Conservation (phyloP, 129 eudicot species). For the Saussurea involucrata region DNA sequence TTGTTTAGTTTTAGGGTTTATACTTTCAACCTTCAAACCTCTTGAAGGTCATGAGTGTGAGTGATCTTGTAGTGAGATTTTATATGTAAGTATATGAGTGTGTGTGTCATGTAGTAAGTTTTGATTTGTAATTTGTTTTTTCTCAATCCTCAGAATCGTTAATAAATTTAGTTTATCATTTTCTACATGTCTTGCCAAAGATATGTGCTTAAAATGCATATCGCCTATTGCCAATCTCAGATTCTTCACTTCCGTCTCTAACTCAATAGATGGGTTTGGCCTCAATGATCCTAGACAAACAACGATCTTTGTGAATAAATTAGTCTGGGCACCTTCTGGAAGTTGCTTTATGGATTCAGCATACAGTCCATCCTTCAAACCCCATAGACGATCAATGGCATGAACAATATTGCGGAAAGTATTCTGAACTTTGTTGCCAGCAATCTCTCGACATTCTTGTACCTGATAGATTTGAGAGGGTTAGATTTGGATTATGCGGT, state of each 20-base stretch:
- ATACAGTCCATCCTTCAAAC: slow-evolving; percentile 51
- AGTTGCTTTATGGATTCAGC: slow-evolving; percentile 40
- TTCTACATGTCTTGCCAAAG: slow-evolving; percentile 57
- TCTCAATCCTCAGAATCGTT: too few species aligned
- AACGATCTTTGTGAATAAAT: slow-evolving; percentile 10
- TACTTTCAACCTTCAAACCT: too few species aligned
- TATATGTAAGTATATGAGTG: too few species aligned
- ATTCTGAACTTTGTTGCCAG: slow-evolving; percentile 42
- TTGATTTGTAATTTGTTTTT: too few species aligned
- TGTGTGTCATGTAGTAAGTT: too few species aligned
- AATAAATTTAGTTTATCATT: too few species aligned
- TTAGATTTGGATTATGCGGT: too few species aligned
- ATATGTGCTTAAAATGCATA: slow-evolving; percentile 76
- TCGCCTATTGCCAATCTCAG: slow-evolving; percentile 50
- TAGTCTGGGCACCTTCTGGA: slow-evolving; percentile 52
- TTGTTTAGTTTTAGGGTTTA: too few species aligned
- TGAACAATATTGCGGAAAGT: slow-evolving; percentile 50
- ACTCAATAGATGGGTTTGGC: slow-evolving; percentile 41
- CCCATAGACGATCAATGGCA: slow-evolving; percentile 53
- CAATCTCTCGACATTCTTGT: slow-evolving; percentile 38
- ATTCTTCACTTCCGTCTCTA: slow-evolving; percentile 57
- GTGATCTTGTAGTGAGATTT: too few species aligned
- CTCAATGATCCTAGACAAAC: slow-evolving; percentile 48
- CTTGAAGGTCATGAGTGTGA: too few species aligned
- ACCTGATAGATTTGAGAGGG: too few species aligned